phyloP scores from a whole-genome alignment of 1,284 basidiomycete genomes.

The Trametes versicolor region DNA sequence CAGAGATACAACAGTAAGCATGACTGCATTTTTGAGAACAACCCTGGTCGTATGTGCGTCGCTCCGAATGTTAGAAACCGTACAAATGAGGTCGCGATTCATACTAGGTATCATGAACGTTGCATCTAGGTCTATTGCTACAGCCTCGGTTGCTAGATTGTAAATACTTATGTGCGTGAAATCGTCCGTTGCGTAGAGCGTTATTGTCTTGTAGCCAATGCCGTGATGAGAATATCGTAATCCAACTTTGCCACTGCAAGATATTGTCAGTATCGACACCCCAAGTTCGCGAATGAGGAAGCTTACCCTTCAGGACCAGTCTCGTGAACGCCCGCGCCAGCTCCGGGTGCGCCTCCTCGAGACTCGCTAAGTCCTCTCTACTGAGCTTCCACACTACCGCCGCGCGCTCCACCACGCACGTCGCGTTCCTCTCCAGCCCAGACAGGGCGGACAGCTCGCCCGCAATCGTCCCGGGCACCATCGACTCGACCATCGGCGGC shows the following conservation, averaged over 20 bases:
- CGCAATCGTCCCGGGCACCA: conserved; percentile 92
- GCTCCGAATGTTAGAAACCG: neutral
- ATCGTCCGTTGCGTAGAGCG: neutral
- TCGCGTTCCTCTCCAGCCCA: conserved; percentile 83
- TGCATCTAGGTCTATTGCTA: conserved; percentile 22
- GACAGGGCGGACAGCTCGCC: conserved; percentile 89
- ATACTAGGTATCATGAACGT: neutral
- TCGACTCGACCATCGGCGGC: conserved; percentile 81
- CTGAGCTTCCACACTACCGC: conserved; percentile 86
- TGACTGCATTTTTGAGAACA: neutral
- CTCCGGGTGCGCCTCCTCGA: conserved; percentile 75
- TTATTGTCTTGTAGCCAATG: conserved; percentile 74
- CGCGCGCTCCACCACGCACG: conserved; percentile 82
- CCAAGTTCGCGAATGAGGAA: neutral
- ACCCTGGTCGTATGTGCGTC: neutral
- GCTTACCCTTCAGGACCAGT: conserved; percentile 83
- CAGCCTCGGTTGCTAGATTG: conserved; percentile 8
- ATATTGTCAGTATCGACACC: neutral
- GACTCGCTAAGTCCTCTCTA: conserved; percentile 58
- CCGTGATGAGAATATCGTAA: conserved; percentile 78
- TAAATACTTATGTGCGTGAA: neutral
- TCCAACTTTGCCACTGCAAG: conserved; percentile 78
- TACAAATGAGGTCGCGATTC: neutral
- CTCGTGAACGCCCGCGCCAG: conserved; percentile 74
- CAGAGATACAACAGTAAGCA: neutral